These are phyloP conservation scores for Hortiboletus flavorubellus DNA, from an alignment of 768 basidiomycete species.

Conservation along the genomic window DNA sequence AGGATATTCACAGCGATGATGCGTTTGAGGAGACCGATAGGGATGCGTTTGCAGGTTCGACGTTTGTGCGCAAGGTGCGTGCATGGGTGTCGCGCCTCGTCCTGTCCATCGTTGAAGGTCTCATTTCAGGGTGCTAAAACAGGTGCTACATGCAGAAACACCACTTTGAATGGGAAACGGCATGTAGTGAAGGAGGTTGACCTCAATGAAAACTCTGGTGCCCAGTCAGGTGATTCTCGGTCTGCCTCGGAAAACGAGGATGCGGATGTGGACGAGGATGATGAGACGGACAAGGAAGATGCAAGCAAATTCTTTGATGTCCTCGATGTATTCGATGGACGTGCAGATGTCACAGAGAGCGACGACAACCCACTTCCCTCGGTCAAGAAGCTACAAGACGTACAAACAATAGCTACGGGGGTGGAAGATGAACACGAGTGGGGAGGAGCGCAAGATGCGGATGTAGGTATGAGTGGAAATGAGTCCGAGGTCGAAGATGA, in stretches of 20 bases:
- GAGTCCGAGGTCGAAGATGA: constrained; percentile 28
- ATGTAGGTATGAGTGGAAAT: constrained; percentile 36
- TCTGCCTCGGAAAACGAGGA: constrained; percentile 26
- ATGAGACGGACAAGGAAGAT: constrained; percentile 46
- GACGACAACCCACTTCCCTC: constrained; percentile 11
- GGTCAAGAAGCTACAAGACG: constrained; percentile 1
- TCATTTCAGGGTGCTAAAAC: constrained; percentile 23
- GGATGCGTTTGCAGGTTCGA: constrained; percentile 70
- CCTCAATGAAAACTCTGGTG: constrained; percentile 56
- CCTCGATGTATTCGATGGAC: constrained; percentile 64
- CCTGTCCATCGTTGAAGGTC: background rate
- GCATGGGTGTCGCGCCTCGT: background rate
- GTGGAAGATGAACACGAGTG: constrained; percentile 38
- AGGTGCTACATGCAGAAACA: constrained; percentile 13
- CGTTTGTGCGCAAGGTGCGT: constrained; percentile 29
- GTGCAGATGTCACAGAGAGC: constrained; percentile 36
- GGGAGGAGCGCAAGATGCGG: constrained; percentile 7
- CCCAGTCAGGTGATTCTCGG: constrained; percentile 21
- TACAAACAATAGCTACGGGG: constrained; percentile 55
- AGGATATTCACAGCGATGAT: constrained; percentile 81
- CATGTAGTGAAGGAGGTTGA: constrained; percentile 53
- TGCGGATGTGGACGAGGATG: constrained; percentile 32
- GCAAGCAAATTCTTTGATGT: constrained; percentile 60
- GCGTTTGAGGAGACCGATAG: constrained; percentile 82
- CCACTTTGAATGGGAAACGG: constrained; percentile 26